Evolutionary conservation across 2,329 filamentous ascomycete species (phyloP), one percentile per base, ranked within the genome.

Genomic region (Neonectria sp.): DNA sequence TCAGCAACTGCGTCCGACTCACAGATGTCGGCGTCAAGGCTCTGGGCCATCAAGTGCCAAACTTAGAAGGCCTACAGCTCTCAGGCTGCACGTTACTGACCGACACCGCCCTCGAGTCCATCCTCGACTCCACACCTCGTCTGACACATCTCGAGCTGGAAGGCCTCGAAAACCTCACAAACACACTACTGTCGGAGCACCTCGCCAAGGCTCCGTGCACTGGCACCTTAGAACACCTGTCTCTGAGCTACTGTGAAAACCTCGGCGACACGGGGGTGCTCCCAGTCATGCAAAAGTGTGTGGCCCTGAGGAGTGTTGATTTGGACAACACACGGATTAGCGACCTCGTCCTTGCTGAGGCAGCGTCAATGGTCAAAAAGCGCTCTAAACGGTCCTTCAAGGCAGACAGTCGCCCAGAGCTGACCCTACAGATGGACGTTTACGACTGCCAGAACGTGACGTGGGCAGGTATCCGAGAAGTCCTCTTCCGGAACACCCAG

Each of bases 241-340:
- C 94, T 60, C 88, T 98, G 73, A 95, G 94, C 75, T 97, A 95
- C 79, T 99, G 96, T 79, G 95, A 97, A 79, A 90, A 89, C 62
- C 81, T 99, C 2, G 91, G 94, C 27, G 96, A 98, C 77, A 83
- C 86, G 0, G 95, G 95, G 63, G 92, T 98, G 88, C 85, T 97
- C 0, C 93, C 93, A 1, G 84, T 98, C 3, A 85, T 98, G 72
- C 93, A 94, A 76, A 88, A 86, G 33, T 97, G 95, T 79, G 86
- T 87, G 0, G 86, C 83, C 15, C 86, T 98, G 15, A 85, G 86
- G 55, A 93, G 87, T 33, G 83, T 97, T 15, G 93, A 97, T 59
- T 91, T 98, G 86, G 96, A 99, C 83, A 98, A 98, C 79, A 98
- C 95, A 0, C 91, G 93, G 53, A 90, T 97, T 69, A 95, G 94